These are phyloP conservation scores for Testicularia cyperi DNA, from an alignment of 1,284 basidiomycete species.

Conservation along the genomic window DNA sequence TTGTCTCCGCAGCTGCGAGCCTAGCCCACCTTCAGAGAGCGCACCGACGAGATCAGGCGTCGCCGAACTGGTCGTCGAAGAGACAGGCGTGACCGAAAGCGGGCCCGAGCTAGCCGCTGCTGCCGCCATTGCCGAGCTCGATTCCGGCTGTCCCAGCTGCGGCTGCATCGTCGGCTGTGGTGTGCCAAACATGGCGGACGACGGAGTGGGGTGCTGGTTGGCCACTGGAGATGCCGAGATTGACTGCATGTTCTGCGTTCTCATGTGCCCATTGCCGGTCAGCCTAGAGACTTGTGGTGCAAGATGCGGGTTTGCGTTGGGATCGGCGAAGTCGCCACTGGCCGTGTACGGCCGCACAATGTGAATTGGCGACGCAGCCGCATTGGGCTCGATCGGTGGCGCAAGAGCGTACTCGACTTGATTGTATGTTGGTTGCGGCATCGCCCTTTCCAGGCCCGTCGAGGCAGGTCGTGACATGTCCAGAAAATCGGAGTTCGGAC, in stretches of 20 bases:
- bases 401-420: conserved; percentile 3
- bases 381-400: background rate
- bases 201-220: no score
- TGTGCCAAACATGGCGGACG: no score
- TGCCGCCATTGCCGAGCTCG: no score
- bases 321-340: conserved; percentile 8
- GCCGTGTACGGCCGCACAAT: conserved; percentile 24
- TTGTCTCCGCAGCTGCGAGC: no score
- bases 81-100: conserved; percentile 5
- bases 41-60: conserved; percentile 17
- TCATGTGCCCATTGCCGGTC: no score
- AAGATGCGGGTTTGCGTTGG: conserved; percentile 4
- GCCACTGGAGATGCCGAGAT: conserved; percentile 12
- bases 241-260: conserved; percentile 2
- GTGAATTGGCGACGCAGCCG: conserved; percentile 3
- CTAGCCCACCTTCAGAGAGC: background rate
- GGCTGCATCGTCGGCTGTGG: no score
- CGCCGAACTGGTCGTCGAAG: conserved; percentile 14
- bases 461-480: conserved; percentile 20
- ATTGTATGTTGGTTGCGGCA: conserved; percentile 5
- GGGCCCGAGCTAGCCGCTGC: no score
- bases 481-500: no score
- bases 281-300: no score
- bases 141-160: no score
- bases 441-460: conserved; percentile 4